A percentile compares a stretch with the other conserved stretches of the same genome.
Conservation (phyloP, 805 yeast genomes). For the Candida ficus region DNA sequence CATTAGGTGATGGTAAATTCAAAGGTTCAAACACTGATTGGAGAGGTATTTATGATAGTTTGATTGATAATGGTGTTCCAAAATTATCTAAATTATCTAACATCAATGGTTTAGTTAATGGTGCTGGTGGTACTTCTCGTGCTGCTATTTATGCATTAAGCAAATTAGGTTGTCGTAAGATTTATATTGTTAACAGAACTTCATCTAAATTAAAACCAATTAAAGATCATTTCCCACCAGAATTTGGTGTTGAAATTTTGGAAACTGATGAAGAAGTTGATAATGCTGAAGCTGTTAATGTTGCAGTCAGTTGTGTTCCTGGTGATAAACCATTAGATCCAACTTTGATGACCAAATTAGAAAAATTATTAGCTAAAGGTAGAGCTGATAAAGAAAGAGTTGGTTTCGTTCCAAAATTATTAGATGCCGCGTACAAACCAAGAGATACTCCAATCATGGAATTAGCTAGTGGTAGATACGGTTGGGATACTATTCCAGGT, state of each 20-base stretch:
- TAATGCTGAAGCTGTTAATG: conserved; percentile 38
- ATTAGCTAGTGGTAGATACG: conserved; percentile 53
- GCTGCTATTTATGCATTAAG: conserved; percentile 89
- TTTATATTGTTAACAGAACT: conserved; percentile 82
- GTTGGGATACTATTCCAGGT: conserved; percentile 88
- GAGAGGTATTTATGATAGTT: conserved; percentile 77
- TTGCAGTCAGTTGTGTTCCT: conserved; percentile 79
- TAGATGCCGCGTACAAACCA: conserved; percentile 97
- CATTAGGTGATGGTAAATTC: conserved; percentile 43
- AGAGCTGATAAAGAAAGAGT: conserved; percentile 23
- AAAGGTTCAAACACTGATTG: conserved; percentile 94
- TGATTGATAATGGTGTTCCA: conserved; percentile 58
- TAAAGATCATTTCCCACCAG: conserved; percentile 52
- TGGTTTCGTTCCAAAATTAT: conserved; percentile 48
- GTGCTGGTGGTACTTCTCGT: conserved; percentile 97
- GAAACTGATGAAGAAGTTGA: conserved; percentile 43
- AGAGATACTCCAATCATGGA: conserved; percentile 80
- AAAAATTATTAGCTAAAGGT: conserved; percentile 41
- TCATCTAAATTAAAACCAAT: conserved; percentile 55
- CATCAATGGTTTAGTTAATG: conserved; percentile 72
- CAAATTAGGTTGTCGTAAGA: conserved; percentile 67
- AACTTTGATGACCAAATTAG: conserved; percentile 41
- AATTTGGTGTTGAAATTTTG: conserved; percentile 54
- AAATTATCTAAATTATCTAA: conserved; percentile 20
- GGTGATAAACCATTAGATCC: conserved; percentile 68